phyloP scores from a whole-genome alignment of 225 moss, liverwort and hornwort species.

The Antitrichia curtipendula region DNA sequence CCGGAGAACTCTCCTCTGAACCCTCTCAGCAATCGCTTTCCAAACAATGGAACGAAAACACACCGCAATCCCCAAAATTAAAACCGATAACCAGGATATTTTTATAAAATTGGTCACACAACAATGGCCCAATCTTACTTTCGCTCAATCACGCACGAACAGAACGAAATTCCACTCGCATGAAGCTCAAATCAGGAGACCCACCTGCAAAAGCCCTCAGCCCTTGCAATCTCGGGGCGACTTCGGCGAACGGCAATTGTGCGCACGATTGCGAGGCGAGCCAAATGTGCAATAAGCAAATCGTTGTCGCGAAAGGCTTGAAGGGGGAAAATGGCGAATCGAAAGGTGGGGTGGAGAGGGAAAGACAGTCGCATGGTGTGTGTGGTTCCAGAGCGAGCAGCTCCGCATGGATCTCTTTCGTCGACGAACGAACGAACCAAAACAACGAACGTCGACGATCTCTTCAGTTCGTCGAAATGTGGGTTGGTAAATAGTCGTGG shows the following conservation, averaged over 20 bases:
- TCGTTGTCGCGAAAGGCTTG: background rate
- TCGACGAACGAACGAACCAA: background rate
- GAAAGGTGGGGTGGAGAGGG: background rate
- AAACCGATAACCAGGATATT: background rate
- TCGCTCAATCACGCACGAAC: background rate
- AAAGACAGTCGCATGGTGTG: background rate
- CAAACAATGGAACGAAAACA: background rate
- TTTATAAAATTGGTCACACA: no score
- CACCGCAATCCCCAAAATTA: background rate
- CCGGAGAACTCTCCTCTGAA: background rate
- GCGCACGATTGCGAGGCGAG: background rate
- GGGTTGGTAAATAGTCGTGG: background rate
- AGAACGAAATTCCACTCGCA: background rate
- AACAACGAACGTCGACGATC: background rate
- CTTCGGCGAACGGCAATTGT: background rate
- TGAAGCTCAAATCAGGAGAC: background rate
- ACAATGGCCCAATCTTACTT: background rate
- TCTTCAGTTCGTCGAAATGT: background rate
- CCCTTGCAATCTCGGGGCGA: background rate
- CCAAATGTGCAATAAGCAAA: background rate
- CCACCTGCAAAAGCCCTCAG: background rate
- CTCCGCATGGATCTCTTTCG: background rate
- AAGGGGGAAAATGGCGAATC: background rate
- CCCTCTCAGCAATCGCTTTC: background rate
- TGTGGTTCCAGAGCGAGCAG: slow-evolving; percentile 5